These are phyloP conservation scores for Arthroderma sp. DNA, from an alignment of 2,329 filamentous ascomycete species.

Conservation along the genomic window DNA sequence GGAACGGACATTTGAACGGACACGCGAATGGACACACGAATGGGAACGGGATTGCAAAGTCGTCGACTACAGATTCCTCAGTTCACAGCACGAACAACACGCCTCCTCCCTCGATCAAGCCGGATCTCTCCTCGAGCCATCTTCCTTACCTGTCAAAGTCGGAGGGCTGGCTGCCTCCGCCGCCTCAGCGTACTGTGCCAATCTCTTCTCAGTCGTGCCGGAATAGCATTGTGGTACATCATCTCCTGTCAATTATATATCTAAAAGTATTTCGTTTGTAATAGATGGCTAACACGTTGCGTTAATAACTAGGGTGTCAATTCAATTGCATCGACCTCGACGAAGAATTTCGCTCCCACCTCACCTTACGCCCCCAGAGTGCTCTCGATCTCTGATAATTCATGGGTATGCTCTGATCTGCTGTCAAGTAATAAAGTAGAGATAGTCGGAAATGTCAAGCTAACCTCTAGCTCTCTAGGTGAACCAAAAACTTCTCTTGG, in stretches of 20 bases:
- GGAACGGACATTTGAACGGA: not conserved
- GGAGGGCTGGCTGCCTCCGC: conserved; percentile 26
- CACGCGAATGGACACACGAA: conserved; percentile 28
- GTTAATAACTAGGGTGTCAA: conserved; percentile 28
- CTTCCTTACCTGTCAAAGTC: conserved; percentile 40
- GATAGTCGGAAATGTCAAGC: not conserved
- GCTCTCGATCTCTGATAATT: conserved; percentile 64
- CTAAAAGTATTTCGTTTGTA: not conserved
- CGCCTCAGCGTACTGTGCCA: conserved; percentile 36
- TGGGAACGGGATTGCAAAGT: conserved; percentile 4
- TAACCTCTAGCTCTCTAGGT: conserved; percentile 46
- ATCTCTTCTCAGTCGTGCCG: conserved; percentile 29
- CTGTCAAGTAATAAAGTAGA: not conserved
- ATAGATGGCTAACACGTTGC: conserved; percentile 5
- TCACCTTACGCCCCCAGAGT: conserved; percentile 75
- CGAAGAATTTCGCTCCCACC: conserved; percentile 46
- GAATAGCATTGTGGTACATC: conserved; percentile 32
- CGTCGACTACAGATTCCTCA: conserved; percentile 47
- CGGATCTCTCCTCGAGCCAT: conserved; percentile 54
- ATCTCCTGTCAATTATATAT: not conserved
- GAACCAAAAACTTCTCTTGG: conserved; percentile 76
- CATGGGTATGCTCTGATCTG: conserved; percentile 53
- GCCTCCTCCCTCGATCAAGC: conserved; percentile 58
- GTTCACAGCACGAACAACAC: conserved; percentile 51
- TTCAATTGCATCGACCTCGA: conserved; percentile 23